Conservation (phyloP, 2,329 filamentous ascomycete species). For the Diplodia sapinea region DNA sequence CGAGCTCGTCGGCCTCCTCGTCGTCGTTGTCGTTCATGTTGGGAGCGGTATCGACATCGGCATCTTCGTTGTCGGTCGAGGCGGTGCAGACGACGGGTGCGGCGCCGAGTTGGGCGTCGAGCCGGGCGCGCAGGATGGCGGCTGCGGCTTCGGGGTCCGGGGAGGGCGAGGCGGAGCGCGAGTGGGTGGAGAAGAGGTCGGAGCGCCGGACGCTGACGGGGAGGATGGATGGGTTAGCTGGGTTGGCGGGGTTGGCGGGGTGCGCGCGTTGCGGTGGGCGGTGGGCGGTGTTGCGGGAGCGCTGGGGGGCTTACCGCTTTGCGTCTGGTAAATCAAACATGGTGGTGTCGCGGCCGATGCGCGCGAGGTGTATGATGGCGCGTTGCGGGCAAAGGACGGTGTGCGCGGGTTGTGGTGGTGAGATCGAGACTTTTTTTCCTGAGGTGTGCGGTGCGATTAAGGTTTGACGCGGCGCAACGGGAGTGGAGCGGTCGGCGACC, state of each 20-base stretch:
- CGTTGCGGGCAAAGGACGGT: background rate
- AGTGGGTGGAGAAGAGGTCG: constrained; percentile 11
- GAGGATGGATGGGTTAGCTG: background rate
- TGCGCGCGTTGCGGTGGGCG: background rate
- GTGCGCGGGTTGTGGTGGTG: background rate
- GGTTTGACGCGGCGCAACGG: background rate
- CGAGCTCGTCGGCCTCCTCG: constrained; percentile 2
- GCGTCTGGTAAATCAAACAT: constrained; percentile 16
- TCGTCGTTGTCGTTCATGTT: background rate
- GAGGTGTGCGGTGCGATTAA: constrained; percentile 9
- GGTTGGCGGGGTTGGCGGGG: background rate
- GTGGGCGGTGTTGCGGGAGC: background rate
- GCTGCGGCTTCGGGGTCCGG: constrained; percentile 4
- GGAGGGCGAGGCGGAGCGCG: background rate
- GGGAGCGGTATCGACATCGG: too few species aligned
- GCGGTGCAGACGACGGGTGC: background rate
- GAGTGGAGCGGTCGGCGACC: background rate
- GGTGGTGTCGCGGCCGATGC: background rate
- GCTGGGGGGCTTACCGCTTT: constrained; percentile 3
- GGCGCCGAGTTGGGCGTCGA: constrained; percentile 3
- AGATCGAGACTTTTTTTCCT: background rate
- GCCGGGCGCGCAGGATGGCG: constrained; percentile 6
- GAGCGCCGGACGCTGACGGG: constrained; percentile 17
- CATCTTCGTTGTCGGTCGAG: too few species aligned
- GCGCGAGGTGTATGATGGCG: background rate